Base-by-base conservation (phyloP, 192 early-diverging fungal genomes). In the Coemansia furcata region DNA sequence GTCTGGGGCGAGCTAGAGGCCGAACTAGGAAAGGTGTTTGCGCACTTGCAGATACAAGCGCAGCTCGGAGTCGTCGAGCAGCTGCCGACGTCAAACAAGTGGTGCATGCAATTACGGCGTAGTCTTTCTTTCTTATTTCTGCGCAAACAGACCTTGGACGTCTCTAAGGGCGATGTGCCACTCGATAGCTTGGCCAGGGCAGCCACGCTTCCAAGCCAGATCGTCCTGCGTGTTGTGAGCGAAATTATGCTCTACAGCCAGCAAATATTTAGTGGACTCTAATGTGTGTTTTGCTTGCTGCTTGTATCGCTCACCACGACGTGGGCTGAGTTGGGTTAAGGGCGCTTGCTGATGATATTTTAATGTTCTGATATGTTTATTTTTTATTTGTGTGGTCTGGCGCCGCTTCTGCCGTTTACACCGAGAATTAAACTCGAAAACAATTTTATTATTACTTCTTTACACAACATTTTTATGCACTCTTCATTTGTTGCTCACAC, bases 71-170 rank as follows among this genome's bases (percentile, higher is more conserved):
- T 71, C 4, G 61, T 71, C 10, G 69, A 77, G 44, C 36, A 69
- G 39, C 36, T 71, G 19, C 74, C 74, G 5, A 52, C 46, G n/a
- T 40, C 61, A 14, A 77, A 59, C 43, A 67, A 50, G 61, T 65
- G 74, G 52, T 77, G 69, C 55, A 77, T 77, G 69, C 65, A 77
- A 47, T 15, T 77, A 9, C 68, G 74, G 43, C 69, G 59, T 46
- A 71, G 69, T 21, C 62, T 77, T 60, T 61, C 69, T 7, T 77
- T 71, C 57, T 23, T 71, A 37, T 64, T 77, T 44, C 47, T 77
- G 42, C 69, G 74, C 15, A 19, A 63, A 52, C 62, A 67, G 6
- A 37, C 59, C 6, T 15, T 54, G 19, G 43, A 66, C 10, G 38
- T 4, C 26, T 14, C 19, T 9, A 26, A 62, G 59, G 39, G 21